Base-by-base conservation (phyloP, 805 yeast species). In the Ogataea trehaloabstinens region DNA sequence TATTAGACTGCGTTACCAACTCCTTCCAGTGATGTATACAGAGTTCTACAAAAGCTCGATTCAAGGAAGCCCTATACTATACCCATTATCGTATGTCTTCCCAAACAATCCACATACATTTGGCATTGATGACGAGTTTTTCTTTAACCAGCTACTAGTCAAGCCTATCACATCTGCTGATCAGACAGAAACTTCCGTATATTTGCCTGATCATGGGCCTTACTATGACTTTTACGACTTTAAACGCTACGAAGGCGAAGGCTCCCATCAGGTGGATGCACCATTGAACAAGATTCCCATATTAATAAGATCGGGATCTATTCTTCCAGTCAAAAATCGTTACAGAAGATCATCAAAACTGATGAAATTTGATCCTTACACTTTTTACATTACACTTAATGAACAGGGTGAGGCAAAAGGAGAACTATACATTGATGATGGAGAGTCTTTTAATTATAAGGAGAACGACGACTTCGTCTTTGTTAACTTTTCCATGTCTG, bases 21-120 rank as follows among this genome's bases (percentile, higher is more conserved):
- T 93, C 35, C 66, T 91, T 35, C 96, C 98, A 0, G 70, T 82
- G 5, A 62, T 87, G 35, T 93, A 93, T 60, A 89, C 95, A 2
- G 74, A 78, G 10, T 91, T 93, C 64, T 71, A 79, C 52, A 74
- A 79, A 38, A 66, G 90, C 2, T 75, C 82, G 35, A 50, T 60
- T 0, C 58, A 52, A 6, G 95, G 96, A 1, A 46, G 71, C 1
- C 95, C 97, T 1, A 74, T 93, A 2, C 54, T 90, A 60, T 74
- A 66, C 35, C 91, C 95, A 5, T 51, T 85, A 61, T 73, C 78
- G 40, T 85, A 78, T 63, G 78, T 72, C 28, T 58, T 63, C 34
- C 80, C 82, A 2, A 63, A 65, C 0, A 69, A 72, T 42, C 58
- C 60, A 19, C 68, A 62, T 1, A 57, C 76, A 0, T 85, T 74